Evolutionary conservation across 106 monocot genomes (phyloP), one percentile per base, ranked within the genome.

Genomic region (Narthecium ossifragum): DNA sequence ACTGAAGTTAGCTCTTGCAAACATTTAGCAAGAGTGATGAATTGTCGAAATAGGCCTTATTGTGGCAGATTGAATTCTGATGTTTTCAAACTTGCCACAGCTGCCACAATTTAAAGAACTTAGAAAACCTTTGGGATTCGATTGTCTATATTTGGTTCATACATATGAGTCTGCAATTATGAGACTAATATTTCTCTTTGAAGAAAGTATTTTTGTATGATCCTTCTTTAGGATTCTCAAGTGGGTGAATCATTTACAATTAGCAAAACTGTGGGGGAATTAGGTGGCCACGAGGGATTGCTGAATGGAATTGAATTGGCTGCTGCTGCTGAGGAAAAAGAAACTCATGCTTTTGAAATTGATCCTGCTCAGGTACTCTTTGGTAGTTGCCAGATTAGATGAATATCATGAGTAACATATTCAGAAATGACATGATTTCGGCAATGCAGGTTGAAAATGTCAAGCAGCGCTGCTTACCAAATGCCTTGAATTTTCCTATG

Each of bases 401-500:
- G 18, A 26, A 9, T 51, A 22, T 36, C 17, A 24, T 39, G 6
- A 18, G 2, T 17, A 17, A 41, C 10, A 41, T 17, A 17, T 13
- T 43, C 14, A 13, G 17, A 43, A 6, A 43, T 43, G 4, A 43
- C 14, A 17, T 49, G 18, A 3, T 22, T 49, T 22, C 18, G 6
- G 14, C 65, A 46, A 20, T 70, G 46, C 77, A 94, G 94, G 98
- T 98, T 59, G 98, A 98, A 66, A 98, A 85, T 75, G 98, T 98
- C 22, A 98, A 98, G 70, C 98, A 98, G 53, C 78, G 90, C 18
- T 98, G 98, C 61, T 82, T 91, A 71, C 98, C 98, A 27, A 98
- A 91, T 91, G 98, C 98, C 33, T 74, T 98, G 25, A 98, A 98
- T 70, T 98, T 66, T 64, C 98, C 98, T 27, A 98, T 98, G 91